phyloP scores from a whole-genome alignment of 768 basidiomycete species.

The Xerocomus brunneocitrinus region DNA sequence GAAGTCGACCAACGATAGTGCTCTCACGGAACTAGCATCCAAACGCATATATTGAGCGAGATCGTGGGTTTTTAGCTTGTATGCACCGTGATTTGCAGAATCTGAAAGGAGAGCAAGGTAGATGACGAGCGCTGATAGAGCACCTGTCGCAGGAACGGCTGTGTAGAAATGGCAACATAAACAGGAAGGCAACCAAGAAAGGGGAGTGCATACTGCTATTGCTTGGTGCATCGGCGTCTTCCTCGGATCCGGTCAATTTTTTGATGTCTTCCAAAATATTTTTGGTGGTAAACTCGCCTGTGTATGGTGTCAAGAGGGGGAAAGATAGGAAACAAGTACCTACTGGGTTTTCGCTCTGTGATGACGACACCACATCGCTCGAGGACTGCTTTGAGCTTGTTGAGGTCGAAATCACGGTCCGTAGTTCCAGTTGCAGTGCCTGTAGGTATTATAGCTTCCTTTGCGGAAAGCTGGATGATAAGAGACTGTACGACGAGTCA shows the following conservation, averaged over 20 bases:
- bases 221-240: conserved; percentile 18
- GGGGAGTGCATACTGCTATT: conserved; percentile 6
- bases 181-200: not conserved
- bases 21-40: conserved; percentile 90
- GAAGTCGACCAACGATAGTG: conserved; percentile 78
- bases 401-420: conserved; percentile 82
- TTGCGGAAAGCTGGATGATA: conserved; percentile 94
- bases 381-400: conserved; percentile 79
- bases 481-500: conserved; percentile 57
- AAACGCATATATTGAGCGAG: conserved; percentile 93
- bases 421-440: conserved; percentile 69
- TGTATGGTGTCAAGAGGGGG: not conserved
- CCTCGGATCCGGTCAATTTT: conserved; percentile 33
- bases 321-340: conserved; percentile 17
- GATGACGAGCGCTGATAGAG: conserved; percentile 73
- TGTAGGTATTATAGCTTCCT: conserved; percentile 83
- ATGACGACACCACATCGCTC: conserved; percentile 89
- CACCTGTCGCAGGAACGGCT: conserved; percentile 71
- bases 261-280: conserved; percentile 76
- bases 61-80: conserved; percentile 81
- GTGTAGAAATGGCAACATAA: conserved; percentile 26
- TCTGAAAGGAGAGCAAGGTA: conserved; percentile 82
- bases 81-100: conserved; percentile 72
- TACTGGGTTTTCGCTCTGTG: conserved; percentile 86
- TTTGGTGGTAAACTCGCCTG: conserved; percentile 81